These are phyloP conservation scores for Aphanoascus verrucosus DNA, from an alignment of 2,329 filamentous ascomycete species.

Conservation along the genomic window DNA sequence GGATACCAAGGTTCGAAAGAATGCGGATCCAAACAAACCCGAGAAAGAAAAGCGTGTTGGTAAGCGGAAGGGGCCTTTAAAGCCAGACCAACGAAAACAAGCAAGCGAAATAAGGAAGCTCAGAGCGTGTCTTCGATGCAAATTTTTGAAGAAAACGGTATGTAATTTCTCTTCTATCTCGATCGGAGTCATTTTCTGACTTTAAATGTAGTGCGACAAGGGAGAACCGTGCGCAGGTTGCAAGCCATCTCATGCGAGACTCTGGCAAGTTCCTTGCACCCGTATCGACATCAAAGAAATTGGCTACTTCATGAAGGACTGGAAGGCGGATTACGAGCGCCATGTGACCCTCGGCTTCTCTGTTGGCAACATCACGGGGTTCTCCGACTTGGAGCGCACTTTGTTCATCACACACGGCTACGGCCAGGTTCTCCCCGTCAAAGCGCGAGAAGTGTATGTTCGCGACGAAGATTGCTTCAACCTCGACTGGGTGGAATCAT, in stretches of 20 bases:
- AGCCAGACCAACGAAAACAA: conserved; percentile 90
- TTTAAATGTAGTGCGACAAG: conserved; percentile 59
- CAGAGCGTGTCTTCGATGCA: conserved; percentile 86
- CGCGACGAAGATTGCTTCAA: conserved; percentile 86
- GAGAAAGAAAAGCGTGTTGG: conserved; percentile 91
- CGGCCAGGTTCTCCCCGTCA: conserved; percentile 82
- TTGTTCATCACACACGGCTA: conserved; percentile 96
- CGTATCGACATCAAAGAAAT: conserved; percentile 98
- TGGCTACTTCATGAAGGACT: conserved; percentile 97
- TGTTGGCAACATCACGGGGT: conserved; percentile 88
- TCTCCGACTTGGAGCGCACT: conserved; percentile 50
- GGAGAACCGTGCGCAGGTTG: conserved; percentile 92
- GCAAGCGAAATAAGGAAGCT: conserved; percentile 94
- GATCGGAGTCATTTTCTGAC: conserved; percentile 9
- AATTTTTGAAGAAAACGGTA: conserved; percentile 92
- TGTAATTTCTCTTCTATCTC: conserved; percentile 13
- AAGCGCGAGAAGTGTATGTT: conserved; percentile 86
- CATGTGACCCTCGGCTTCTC: conserved; percentile 80
- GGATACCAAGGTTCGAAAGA: conserved; percentile 74
- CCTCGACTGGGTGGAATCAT: conserved; percentile 84
- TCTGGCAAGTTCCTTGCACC: conserved; percentile 97
- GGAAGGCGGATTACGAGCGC: conserved; percentile 92
- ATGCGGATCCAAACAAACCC: conserved; percentile 62
- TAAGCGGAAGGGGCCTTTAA: conserved; percentile 74
- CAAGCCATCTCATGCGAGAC: conserved; percentile 84